Evolutionary conservation across 805 yeast species (phyloP).

Genomic region (Vanderwaltozyma tropicalis): DNA sequence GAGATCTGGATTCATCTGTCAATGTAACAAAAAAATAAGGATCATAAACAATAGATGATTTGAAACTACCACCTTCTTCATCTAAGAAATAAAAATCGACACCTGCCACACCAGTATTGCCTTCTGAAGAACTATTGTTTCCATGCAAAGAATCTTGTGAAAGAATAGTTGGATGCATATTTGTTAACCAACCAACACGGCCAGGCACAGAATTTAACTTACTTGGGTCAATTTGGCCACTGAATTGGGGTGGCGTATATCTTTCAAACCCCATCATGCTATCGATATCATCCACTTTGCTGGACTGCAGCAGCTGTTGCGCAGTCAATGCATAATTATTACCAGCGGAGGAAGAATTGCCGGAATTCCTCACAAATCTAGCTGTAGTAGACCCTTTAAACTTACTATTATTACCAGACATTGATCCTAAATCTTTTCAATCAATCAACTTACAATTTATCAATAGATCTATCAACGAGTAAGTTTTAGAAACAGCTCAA

Average conservation of each 20-base stretch:
- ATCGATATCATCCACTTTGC: conserved; percentile 61
- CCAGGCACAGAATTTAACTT: conserved; percentile 18
- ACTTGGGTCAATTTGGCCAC: conserved; percentile 10
- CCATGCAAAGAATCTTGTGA: conserved; percentile 33
- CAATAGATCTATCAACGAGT: no score
- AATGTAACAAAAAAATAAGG: conserved; percentile 78
- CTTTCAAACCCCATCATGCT: conserved; percentile 81
- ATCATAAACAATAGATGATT: conserved; percentile 68
- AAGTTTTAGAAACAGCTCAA: no score
- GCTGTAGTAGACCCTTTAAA: conserved; percentile 44
- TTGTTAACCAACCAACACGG: conserved; percentile 74
- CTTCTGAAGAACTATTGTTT: conserved; percentile 7
- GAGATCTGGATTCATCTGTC: conserved; percentile 31
- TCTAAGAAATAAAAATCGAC: conserved; percentile 92
- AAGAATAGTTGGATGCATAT: conserved; percentile 81
- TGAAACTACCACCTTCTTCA: conserved; percentile 94
- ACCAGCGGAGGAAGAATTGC: conserved; percentile 1
- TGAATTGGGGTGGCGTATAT: conserved; percentile 55
- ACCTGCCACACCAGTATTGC: conserved; percentile 59
- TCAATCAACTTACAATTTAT: not conserved
- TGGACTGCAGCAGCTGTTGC: conserved; percentile 41
- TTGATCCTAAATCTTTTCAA: not conserved
- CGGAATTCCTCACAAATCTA: conserved; percentile 37
- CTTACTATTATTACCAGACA: conserved; percentile 4
- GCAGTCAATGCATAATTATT: conserved; percentile 23